Evolutionary conservation across 768 basidiomycete species (phyloP), one percentile per base, ranked within the genome.

Genomic region (Boletus rex-veris): DNA sequence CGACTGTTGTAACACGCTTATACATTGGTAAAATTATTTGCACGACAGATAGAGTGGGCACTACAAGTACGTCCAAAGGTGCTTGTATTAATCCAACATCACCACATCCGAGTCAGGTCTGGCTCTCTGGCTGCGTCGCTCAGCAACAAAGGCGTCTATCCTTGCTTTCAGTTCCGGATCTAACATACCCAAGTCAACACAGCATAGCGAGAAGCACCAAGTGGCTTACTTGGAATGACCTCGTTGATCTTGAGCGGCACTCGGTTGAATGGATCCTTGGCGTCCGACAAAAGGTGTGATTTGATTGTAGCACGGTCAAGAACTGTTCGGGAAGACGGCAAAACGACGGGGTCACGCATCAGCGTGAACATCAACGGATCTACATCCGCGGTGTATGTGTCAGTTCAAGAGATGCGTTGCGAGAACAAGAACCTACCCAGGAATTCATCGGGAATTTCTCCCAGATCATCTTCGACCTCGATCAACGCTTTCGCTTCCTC

Each of bases 261-360:
- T 28, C 97, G 86, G 71, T 98, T 99, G 81, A 98, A 99, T 1
- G 97, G 97, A 71, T 99, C 97, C 49, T 84, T 90, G 16, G 85
- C 72, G 63, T 97, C 95, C 0, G 93, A 96, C 18, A 99, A 75
- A 35, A 98, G 74, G 69, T 97, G 94, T 1, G 93, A 89, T 64
- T 96, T 96, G 76, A 99, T 98, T 3, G 95, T 98, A 2, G 88
- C 78, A 21, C 90, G 83, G 69, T 99, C 97, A 40, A 99, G 69
- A 33, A 90, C 79, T 0, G 82, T 75, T 49, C 76, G 78, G 3
- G 95, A 98, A 0, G 88, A 85, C 0, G 97, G 97, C 31, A 99
- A 70, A 30, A 83, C 81, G 53, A 98, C 95, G 4, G 97, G 97
- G 68, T 99, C 93, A 50, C 84, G 86, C 97, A 99, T 99, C 50